Evolutionary conservation across 1,139 yeast genomes (phyloP), one percentile per base, ranked within the genome.

Genomic region (Zygosaccharomyces sapae): DNA sequence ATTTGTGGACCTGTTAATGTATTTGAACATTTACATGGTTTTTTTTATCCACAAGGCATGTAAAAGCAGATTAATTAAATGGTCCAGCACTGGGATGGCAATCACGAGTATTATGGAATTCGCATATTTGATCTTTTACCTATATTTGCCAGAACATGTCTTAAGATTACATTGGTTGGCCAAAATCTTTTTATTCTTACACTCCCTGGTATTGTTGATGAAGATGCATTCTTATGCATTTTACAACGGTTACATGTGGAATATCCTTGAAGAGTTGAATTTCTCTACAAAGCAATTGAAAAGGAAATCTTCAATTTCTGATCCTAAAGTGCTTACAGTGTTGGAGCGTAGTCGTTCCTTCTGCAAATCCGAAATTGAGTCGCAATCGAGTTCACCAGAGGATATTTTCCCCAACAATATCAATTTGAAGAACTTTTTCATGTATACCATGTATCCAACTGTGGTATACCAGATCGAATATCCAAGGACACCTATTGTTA

Each of bases 181-280:
- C 3, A 81, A 82, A 59, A 90, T 89, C 36, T 90, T 86, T 59
- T 69, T 90, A 52, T 75, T 86, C 49, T 71, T 90, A 48, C 97
- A 90, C 65, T 79, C 87, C n/a, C 71, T 87, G 46, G 97, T 90
- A 3, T 70, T 89, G 55, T 66, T 90, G 54, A 90, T 90, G 97
- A 90, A 90, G 63, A 84, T 83, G 81, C 97, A 90, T 65, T 87
- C 96, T 1, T 90, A 82, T 62, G 87, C 86, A 1, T 87, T 83
- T 59, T 90, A 82, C 69, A 89, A 89, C 62, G 97, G 97, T 0
- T 87, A 89, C 63, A 70, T 89, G 47, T 87, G 95, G 92, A 70
- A 67, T 22, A 77, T 84, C 29, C 59, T 63, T 27, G 68, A 71
- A n/a, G 95, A 86, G 56, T 69, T 84, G 44, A 57, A 71, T 5